Evolutionary conservation across 1,284 basidiomycete species (phyloP).

Genomic region (Bondarzewia mesenterica): DNA sequence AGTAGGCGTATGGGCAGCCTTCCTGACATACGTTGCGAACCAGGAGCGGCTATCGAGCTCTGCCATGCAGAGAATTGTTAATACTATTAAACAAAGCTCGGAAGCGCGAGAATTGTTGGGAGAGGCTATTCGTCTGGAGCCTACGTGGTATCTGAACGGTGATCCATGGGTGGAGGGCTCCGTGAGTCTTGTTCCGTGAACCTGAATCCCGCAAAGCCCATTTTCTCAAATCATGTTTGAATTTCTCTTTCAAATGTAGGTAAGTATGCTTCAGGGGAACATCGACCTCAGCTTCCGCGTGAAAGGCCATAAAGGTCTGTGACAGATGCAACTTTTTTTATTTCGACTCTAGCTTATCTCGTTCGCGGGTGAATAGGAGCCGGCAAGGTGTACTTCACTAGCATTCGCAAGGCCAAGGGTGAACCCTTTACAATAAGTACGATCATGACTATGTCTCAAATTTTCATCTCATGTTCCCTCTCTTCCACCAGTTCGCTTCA

Average conservation of each 20-base stretch:
- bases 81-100: slow-evolving; percentile 43
- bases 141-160: slow-evolving; percentile 72
- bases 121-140: slow-evolving; percentile 61
- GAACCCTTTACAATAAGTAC: slow-evolving; percentile 58
- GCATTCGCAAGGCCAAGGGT: slow-evolving; percentile 70
- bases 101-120: slow-evolving; percentile 49
- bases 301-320: slow-evolving; percentile 58
- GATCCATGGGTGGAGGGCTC: slow-evolving; percentile 64
- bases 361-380: slow-evolving; percentile 32
- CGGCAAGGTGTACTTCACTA: slow-evolving; percentile 75
- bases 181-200: slow-evolving; percentile 40
- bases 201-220: neutral
- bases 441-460: slow-evolving; percentile 16
- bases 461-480: neutral
- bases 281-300: slow-evolving; percentile 71
- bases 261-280: slow-evolving; percentile 66
- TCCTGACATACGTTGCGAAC: slow-evolving; percentile 64
- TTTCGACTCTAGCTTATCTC: neutral
- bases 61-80: slow-evolving; percentile 57
- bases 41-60: slow-evolving; percentile 74
- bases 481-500: slow-evolving; percentile 50
- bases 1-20: slow-evolving; percentile 55
- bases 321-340: neutral
- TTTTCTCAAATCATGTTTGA: neutral
- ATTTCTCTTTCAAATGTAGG: slow-evolving; percentile 28